These are phyloP conservation scores for Podospora pseudopauciseta DNA, from an alignment of 495 filamentous ascomycete species.

Conservation along the genomic window DNA sequence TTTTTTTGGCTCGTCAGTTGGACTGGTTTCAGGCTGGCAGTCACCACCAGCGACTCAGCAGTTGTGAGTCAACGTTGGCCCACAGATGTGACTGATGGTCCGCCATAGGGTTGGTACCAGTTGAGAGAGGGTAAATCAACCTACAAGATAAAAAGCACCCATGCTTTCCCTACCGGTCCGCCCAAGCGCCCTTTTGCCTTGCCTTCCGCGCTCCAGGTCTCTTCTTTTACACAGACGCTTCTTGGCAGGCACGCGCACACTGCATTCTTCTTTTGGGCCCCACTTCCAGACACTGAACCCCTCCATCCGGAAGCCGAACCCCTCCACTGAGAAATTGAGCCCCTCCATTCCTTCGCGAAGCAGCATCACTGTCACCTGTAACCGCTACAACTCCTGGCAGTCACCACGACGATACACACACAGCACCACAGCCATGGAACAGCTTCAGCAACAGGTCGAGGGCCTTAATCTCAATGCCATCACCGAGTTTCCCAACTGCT, in stretches of 20 bases:
- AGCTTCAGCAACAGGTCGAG: conserved; percentile 39
- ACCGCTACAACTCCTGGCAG: not conserved
- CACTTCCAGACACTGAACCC: conserved; percentile 12
- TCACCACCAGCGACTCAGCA: not conserved
- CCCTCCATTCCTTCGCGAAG: conserved; percentile 13
- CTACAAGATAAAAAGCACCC: not conserved
- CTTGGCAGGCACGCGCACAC: conserved; percentile 18
- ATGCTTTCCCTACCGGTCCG: conserved; percentile 15
- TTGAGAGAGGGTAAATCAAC: not conserved
- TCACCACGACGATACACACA: not conserved
- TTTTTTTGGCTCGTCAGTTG: not conserved
- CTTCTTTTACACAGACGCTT: conserved; percentile 13
- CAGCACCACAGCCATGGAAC: conserved; percentile 25
- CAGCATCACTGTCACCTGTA: conserved; percentile 17
- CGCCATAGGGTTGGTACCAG: not conserved
- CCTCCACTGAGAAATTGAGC: conserved; percentile 1
- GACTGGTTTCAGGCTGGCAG: too few relatives aligned
- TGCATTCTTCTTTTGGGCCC: conserved; percentile 16
- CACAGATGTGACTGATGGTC: too few relatives aligned
- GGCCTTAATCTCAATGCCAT: conserved; percentile 36
- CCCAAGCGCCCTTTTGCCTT: conserved; percentile 19
- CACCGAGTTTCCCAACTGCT: conserved; percentile 50
- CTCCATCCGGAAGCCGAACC: conserved; percentile 1
- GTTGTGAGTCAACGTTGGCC: not conserved
- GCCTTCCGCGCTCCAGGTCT: conserved; percentile 19